These are phyloP conservation scores for Eucalyptus cloeziana DNA, from an alignment of 345 rosid species.

Conservation along the genomic window DNA sequence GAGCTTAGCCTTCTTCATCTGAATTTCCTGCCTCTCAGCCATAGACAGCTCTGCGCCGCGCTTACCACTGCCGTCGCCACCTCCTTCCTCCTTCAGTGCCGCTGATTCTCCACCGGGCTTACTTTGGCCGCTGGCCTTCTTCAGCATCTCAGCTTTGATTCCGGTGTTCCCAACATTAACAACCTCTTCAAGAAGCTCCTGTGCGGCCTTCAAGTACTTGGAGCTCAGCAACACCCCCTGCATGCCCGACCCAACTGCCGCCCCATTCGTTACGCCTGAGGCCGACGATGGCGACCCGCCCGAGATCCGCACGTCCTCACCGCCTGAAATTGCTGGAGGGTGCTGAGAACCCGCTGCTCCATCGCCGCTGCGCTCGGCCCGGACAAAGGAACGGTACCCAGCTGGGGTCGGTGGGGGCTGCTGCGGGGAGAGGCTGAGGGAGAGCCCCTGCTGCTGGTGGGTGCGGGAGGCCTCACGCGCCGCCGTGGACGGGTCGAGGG, in stretches of 20 bases:
- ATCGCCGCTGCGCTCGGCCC: background rate
- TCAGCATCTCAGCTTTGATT: constrained; percentile 18
- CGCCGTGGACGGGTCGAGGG: constrained; percentile 23
- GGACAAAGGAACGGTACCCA: constrained; percentile 27
- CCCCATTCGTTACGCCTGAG: constrained; percentile 59
- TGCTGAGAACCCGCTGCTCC: background rate
- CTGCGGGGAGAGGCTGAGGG: constrained; percentile 80
- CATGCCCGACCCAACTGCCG: constrained; percentile 32
- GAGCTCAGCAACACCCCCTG: constrained; percentile 69
- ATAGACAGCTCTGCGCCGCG: constrained; percentile 48
- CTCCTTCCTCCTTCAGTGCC: constrained; percentile 13
- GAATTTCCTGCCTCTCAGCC: constrained; percentile 93
- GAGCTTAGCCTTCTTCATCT: constrained; percentile 95
- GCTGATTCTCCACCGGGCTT: constrained; percentile 49
- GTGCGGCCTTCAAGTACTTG: constrained; percentile 89
- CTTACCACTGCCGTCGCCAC: constrained; percentile 25
- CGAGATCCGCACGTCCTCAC: constrained; percentile 27
- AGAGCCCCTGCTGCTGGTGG: constrained; percentile 64
- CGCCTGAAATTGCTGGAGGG: constrained; percentile 6
- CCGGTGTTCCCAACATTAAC: constrained; percentile 53
- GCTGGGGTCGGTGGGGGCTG: constrained; percentile 13
- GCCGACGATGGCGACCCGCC: constrained; percentile 58
- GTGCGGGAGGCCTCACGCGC: constrained; percentile 68
- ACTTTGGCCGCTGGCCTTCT: constrained; percentile 23
- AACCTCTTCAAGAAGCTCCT: constrained; percentile 89